Percentiles rank a stretch among this genome's conserved stretches.
Conservation (phyloP, 257 asterid species). For the Echites panduratus region DNA sequence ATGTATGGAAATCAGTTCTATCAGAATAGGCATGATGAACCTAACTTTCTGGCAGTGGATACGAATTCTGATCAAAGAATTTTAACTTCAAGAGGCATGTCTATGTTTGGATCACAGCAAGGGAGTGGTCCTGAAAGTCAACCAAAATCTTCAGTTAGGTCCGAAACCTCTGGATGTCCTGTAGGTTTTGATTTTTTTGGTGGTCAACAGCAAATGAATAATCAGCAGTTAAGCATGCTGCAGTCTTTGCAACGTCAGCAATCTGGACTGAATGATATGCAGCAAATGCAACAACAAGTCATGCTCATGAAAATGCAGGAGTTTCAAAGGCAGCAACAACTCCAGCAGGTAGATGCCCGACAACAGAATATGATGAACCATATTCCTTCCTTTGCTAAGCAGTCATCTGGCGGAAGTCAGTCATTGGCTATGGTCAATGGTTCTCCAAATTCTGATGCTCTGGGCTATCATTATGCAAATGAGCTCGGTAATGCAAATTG, state of each 20-base stretch:
- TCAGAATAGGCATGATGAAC: constrained; percentile 57
- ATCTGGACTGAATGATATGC: constrained; percentile 57
- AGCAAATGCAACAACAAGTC: constrained; percentile 69
- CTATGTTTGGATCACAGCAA: constrained; percentile 56
- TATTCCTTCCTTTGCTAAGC: constrained; percentile 37
- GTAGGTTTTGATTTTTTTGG: constrained; percentile 84
- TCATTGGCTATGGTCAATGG: constrained; percentile 40
- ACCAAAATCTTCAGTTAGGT: constrained; percentile 47
- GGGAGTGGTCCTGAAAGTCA: constrained; percentile 49
- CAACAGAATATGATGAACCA: constrained; percentile 44
- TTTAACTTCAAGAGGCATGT: constrained; percentile 45
- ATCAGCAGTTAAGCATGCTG: constrained; percentile 57
- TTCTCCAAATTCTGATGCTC: constrained; percentile 42
- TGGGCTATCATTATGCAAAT: constrained; percentile 41
- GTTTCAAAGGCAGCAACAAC: constrained; percentile 66
- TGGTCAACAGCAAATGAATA: constrained; percentile 74
- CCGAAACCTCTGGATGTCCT: constrained; percentile 52
- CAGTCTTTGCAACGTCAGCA: constrained; percentile 72
- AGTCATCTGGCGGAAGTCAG: constrained; percentile 48
- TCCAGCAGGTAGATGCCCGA: constrained; percentile 53
- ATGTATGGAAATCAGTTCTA: constrained; percentile 53
- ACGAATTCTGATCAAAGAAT: constrained; percentile 49
- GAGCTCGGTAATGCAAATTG: constrained; percentile 55
- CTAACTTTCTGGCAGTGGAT: constrained; percentile 50
- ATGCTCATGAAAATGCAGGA: constrained; percentile 57